These are phyloP conservation scores for Sphenostylis stenocarpa DNA, from an alignment of 306 rosid genomes.

Conservation along the genomic window DNA sequence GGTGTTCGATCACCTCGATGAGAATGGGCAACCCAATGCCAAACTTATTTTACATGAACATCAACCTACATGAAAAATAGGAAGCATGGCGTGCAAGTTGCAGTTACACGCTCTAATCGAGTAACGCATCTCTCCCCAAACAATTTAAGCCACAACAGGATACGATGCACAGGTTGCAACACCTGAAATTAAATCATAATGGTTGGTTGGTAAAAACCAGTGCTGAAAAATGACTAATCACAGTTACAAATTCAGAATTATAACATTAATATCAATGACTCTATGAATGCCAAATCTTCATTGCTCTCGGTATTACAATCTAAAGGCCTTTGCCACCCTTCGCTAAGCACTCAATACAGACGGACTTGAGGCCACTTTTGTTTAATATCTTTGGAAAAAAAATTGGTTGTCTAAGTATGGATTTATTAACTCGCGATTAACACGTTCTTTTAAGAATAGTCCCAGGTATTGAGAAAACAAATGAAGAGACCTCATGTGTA, in stretches of 20 bases:
- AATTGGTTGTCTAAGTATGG: not conserved
- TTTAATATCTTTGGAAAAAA: not conserved
- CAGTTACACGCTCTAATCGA: not conserved
- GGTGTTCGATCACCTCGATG: constrained; percentile 7
- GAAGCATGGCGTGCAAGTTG: constrained; percentile 21
- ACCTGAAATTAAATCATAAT: constrained; percentile 54
- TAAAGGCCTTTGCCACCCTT: constrained; percentile 2
- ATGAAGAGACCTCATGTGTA: not conserved
- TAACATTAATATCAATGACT: not conserved
- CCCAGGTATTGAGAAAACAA: not conserved
- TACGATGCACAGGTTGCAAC: constrained; percentile 94
- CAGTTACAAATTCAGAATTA: not conserved
- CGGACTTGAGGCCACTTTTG: not conserved
- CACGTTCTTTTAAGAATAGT: not conserved
- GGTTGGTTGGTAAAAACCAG: constrained; percentile 21
- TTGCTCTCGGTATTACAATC: not conserved
- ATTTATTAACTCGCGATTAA: not conserved
- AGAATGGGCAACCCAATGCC: not conserved
- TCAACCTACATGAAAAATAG: constrained; percentile 7
- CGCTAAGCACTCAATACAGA: not conserved
- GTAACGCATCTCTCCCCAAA: constrained; percentile 12
- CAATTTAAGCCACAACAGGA: constrained; percentile 64
- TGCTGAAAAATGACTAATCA: constrained; percentile 9
- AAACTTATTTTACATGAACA: constrained; percentile 35
- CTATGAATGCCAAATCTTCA: not conserved